Evolutionary conservation across 2,329 filamentous ascomycete species (phyloP).

Genomic region (Dothidotthia symphoricarpi): DNA sequence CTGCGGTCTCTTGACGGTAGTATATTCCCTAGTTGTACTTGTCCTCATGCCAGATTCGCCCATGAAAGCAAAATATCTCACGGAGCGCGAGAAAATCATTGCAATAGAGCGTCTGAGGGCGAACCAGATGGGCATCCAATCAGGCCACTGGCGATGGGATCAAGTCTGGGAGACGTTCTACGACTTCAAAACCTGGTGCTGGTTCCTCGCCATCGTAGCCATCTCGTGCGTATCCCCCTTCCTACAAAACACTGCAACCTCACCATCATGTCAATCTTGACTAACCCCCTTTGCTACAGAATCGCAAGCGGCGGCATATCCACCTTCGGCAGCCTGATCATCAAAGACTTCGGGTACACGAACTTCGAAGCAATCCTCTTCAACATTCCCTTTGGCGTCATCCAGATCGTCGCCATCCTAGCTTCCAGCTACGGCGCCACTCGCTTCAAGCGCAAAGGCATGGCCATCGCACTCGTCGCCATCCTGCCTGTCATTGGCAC

Average conservation of each 20-base stretch:
- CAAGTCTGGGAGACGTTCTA: slow-evolving; percentile 23
- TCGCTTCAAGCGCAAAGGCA: slow-evolving; percentile 50
- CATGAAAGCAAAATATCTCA: slow-evolving; percentile 35
- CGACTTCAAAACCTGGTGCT: slow-evolving; percentile 41
- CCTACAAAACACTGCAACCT: too few relatives aligned
- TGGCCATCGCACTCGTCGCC: slow-evolving; percentile 53
- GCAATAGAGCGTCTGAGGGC: slow-evolving; percentile 20
- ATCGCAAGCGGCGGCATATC: slow-evolving; percentile 64
- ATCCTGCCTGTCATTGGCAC: slow-evolving; percentile 53
- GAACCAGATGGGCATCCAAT: slow-evolving; percentile 56
- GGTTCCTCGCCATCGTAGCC: slow-evolving; percentile 55
- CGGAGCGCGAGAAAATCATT: slow-evolving; percentile 17
- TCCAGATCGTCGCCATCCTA: slow-evolving; percentile 51
- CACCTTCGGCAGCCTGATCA: slow-evolving; percentile 59
- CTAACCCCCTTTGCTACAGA: too few relatives aligned
- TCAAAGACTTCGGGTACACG: slow-evolving; percentile 57
- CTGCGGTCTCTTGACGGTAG: slow-evolving; percentile 46
- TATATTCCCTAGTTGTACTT: slow-evolving; percentile 44
- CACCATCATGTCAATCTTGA: too few relatives aligned
- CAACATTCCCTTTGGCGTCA: slow-evolving; percentile 59
- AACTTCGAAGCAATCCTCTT: slow-evolving; percentile 56
- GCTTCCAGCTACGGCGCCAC: slow-evolving; percentile 54
- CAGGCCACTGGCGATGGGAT: slow-evolving; percentile 77
- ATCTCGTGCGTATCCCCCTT: slow-evolving; percentile 25
- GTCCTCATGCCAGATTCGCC: slow-evolving; percentile 48